phyloP scores from a whole-genome alignment of 371 early-diverging fungal species.

The Actinomortierella wolfii region DNA sequence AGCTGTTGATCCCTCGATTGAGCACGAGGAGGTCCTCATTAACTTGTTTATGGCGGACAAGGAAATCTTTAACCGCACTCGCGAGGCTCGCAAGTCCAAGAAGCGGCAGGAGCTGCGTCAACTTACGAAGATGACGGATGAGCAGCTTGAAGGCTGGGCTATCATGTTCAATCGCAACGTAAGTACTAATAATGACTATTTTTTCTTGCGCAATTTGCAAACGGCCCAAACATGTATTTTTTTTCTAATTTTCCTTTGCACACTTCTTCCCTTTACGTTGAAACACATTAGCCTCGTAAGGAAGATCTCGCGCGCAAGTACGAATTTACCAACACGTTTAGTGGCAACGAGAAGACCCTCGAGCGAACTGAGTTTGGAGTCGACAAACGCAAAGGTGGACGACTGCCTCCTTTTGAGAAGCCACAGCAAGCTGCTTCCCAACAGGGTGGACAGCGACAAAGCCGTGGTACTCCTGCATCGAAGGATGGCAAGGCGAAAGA shows the following conservation, averaged over 20 bases:
- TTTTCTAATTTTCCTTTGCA: background rate
- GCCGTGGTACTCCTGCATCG: too few relatives aligned
- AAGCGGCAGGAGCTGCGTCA: slow-evolving; percentile 64
- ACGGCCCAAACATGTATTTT: background rate
- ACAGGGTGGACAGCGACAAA: background rate
- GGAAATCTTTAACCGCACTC: slow-evolving; percentile 62
- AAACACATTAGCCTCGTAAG: slow-evolving; percentile 63
- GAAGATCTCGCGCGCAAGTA: slow-evolving; percentile 65
- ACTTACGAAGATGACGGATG: slow-evolving; percentile 81
- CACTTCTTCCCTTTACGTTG: background rate
- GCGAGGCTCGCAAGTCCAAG: slow-evolving; percentile 61
- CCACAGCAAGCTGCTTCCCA: slow-evolving; percentile 6
- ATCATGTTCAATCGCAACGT: slow-evolving; percentile 86
- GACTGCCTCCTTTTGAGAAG: slow-evolving; percentile 24
- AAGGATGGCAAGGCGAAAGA: too few relatives aligned
- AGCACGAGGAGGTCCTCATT: slow-evolving; percentile 62
- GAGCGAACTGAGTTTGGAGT: slow-evolving; percentile 26
- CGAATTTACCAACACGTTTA: slow-evolving; percentile 43
- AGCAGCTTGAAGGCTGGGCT: slow-evolving; percentile 94
- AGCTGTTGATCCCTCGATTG: slow-evolving; percentile 57
- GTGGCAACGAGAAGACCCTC: slow-evolving; percentile 48
- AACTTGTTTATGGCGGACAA: slow-evolving; percentile 56
- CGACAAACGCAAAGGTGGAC: slow-evolving; percentile 45
- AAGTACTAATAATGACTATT: slow-evolving; percentile 37
- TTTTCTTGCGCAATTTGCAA: background rate